Conservation (phyloP, 1,139 yeast genomes). For the Taphrina communis region DNA sequence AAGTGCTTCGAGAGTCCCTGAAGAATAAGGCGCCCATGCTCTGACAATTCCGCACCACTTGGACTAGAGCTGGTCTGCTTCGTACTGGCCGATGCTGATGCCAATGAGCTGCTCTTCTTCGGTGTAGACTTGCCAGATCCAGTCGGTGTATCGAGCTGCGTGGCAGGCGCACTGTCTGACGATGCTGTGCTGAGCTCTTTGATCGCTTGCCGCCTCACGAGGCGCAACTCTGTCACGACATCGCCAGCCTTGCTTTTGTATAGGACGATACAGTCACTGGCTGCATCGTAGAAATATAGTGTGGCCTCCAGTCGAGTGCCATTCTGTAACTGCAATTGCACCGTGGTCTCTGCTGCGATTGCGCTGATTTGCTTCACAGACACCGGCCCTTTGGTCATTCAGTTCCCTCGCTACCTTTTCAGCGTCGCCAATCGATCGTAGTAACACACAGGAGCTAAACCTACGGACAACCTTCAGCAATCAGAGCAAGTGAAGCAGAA, state of each 20-base stretch:
- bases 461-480: too few species aligned
- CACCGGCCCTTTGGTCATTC: conserved; percentile 2
- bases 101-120: background rate
- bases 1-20: conserved; percentile 24
- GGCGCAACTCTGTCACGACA: conserved; percentile 10
- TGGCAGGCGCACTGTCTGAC: background rate
- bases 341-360: background rate
- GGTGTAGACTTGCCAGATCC: conserved; percentile 15
- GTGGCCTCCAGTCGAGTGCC: conserved; percentile 2
- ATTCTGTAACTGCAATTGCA: conserved; percentile 3
- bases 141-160: background rate
- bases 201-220: conserved; percentile 12
- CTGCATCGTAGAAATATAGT: conserved; percentile 3
- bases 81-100: background rate
- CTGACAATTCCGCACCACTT: background rate
- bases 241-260: background rate
- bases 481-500: too few species aligned
- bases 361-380: background rate
- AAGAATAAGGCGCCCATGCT: conserved; percentile 12
- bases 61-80: background rate
- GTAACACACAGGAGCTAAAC: too few species aligned
- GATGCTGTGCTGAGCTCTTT: background rate
- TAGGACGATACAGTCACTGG: conserved; percentile 4
- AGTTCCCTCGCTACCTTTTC: background rate
- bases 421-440: too few species aligned